A percentile compares a stretch with the other conserved stretches of the same genome.
These are phyloP conservation scores for Chytriomyces sp. DNA, from an alignment of 192 early-diverging fungal genomes.

Conservation along the genomic window DNA sequence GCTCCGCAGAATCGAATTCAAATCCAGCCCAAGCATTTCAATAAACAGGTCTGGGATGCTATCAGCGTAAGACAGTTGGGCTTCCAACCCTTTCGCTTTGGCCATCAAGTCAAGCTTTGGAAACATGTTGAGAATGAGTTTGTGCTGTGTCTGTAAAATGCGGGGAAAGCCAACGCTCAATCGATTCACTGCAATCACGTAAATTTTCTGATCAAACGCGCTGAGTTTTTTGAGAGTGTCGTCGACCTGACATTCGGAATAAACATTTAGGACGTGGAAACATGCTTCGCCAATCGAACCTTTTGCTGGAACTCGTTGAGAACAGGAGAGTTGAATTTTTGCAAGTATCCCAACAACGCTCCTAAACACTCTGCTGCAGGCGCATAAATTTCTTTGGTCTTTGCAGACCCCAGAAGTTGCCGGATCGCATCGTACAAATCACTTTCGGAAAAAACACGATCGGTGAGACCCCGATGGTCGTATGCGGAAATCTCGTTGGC, in stretches of 20 bases:
- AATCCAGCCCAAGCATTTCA: slow-evolving; percentile 56
- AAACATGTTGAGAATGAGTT: slow-evolving; percentile 55
- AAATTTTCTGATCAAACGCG: slow-evolving; percentile 31
- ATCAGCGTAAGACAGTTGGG: slow-evolving; percentile 57
- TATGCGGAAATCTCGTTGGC: slow-evolving; percentile 52
- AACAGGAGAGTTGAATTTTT: not conserved
- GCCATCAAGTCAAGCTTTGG: slow-evolving; percentile 53
- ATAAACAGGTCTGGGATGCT: slow-evolving; percentile 58
- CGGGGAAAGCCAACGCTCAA: slow-evolving; percentile 43
- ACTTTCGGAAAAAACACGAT: slow-evolving; percentile 26
- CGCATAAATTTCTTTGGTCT: slow-evolving; percentile 47
- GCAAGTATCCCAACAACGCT: slow-evolving; percentile 26
- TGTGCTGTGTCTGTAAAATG: slow-evolving; percentile 36
- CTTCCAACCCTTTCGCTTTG: slow-evolving; percentile 56
- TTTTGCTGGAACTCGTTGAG: not conserved
- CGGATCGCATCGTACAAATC: slow-evolving; percentile 28
- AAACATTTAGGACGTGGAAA: not conserved
- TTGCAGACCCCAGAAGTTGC: slow-evolving; percentile 29
- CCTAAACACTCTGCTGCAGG: slow-evolving; percentile 63
- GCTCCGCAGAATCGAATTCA: slow-evolving; percentile 58
- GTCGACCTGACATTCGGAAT: not conserved
- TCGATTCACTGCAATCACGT: slow-evolving; percentile 42
- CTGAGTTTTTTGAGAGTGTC: slow-evolving; percentile 4
- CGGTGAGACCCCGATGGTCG: slow-evolving; percentile 30
- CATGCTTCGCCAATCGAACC: not conserved